Evolutionary conservation across 805 yeast genomes (phyloP).

Genomic region (Cyberlindnera mrakii): DNA sequence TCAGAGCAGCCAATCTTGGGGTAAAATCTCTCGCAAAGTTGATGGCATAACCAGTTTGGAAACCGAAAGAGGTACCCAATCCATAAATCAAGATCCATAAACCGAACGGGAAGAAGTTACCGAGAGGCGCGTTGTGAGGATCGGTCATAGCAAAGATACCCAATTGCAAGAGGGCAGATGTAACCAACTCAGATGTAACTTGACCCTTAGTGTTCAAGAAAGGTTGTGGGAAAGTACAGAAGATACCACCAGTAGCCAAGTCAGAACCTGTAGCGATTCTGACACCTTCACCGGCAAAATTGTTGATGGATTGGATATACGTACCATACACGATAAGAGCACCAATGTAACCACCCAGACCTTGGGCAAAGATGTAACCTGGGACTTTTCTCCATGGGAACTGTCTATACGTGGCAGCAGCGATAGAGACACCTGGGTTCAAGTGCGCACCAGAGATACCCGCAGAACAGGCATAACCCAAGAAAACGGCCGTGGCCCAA

Average conservation of each 20-base stretch:
- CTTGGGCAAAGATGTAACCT: slow-evolving; percentile 40
- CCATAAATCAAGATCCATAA: slow-evolving; percentile 38
- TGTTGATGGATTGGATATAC: slow-evolving; percentile 34
- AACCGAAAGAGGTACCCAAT: slow-evolving; percentile 43
- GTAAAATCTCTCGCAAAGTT: slow-evolving; percentile 52
- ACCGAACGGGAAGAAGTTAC: slow-evolving; percentile 41
- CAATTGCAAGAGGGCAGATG: slow-evolving; percentile 38
- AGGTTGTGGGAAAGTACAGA: slow-evolving; percentile 38
- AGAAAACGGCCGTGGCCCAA: slow-evolving; percentile 51
- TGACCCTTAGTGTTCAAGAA: slow-evolving; percentile 38
- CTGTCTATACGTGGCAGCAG: slow-evolving; percentile 42
- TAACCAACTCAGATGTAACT: slow-evolving; percentile 41
- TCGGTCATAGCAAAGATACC: slow-evolving; percentile 47
- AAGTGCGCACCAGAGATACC: slow-evolving; percentile 57
- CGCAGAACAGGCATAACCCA: slow-evolving; percentile 45
- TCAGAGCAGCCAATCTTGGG: slow-evolving; percentile 43
- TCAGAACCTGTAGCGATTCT: slow-evolving; percentile 24
- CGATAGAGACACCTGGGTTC: slow-evolving; percentile 47
- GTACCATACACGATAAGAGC: slow-evolving; percentile 40
- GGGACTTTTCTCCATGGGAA: slow-evolving; percentile 45
- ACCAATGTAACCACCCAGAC: slow-evolving; percentile 44
- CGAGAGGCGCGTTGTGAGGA: slow-evolving; percentile 41
- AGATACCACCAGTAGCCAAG: slow-evolving; percentile 35
- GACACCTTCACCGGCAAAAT: slow-evolving; percentile 29
- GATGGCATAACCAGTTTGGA: slow-evolving; percentile 49